Conservation (phyloP, 495 filamentous ascomycete genomes). For the Lepraria neglecta region DNA sequence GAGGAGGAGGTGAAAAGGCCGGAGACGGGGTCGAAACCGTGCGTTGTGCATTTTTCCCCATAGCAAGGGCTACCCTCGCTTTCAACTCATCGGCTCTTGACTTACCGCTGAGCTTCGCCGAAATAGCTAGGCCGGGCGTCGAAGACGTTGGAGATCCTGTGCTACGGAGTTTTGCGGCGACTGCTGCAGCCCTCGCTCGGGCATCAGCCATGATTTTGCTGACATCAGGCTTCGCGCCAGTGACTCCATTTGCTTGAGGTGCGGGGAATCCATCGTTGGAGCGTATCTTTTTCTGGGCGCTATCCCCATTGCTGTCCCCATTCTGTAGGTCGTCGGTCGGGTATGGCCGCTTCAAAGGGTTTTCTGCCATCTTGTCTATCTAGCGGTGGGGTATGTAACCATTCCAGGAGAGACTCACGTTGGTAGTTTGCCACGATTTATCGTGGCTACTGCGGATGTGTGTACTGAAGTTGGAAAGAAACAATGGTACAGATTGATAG, state of each 20-base stretch:
- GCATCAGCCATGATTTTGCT: conserved; percentile 59
- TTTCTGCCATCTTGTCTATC: conserved; percentile 47
- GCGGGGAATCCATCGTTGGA: conserved; percentile 55
- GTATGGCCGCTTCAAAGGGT: conserved; percentile 53
- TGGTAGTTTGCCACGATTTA: neutral
- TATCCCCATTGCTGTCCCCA: conserved; percentile 28
- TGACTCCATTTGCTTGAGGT: conserved; percentile 36
- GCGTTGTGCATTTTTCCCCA: conserved; percentile 49
- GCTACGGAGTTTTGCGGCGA: conserved; percentile 50
- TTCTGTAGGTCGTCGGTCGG: conserved; percentile 46
- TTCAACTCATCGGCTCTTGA: conserved; percentile 62
- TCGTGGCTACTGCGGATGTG: no score
- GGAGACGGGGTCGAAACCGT: conserved; percentile 23
- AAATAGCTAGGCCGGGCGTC: conserved; percentile 37
- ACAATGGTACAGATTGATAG: no score
- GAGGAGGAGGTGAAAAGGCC: conserved; percentile 28
- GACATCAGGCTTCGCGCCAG: conserved; percentile 48
- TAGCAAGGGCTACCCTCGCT: conserved; percentile 72
- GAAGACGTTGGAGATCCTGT: conserved; percentile 37
- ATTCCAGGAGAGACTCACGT: conserved; percentile 14
- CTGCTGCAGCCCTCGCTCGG: conserved; percentile 53
- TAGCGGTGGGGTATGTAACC: conserved; percentile 20
- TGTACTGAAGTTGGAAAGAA: neutral
- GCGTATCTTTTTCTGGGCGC: conserved; percentile 51
- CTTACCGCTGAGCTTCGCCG: conserved; percentile 42